These are phyloP conservation scores for Lepraria neglecta DNA, from an alignment of 495 filamentous ascomycete genomes.

Conservation along the genomic window DNA sequence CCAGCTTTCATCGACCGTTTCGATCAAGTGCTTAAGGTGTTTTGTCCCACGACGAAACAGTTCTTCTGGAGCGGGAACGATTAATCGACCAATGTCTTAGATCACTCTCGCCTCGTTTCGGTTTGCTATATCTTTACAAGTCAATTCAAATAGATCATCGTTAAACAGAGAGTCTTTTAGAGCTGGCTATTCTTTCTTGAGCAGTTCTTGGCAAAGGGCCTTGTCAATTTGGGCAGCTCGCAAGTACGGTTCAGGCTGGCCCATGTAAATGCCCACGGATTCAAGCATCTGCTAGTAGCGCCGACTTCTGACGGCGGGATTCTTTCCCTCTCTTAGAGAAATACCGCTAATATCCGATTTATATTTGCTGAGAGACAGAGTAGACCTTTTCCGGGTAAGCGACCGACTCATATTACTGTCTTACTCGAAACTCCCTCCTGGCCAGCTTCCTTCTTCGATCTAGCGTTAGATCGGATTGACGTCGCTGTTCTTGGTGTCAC, in stretches of 20 bases:
- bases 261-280: constrained; percentile 18
- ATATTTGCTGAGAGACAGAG: constrained; percentile 19
- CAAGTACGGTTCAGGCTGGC: constrained; percentile 15
- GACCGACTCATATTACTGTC: constrained; percentile 11
- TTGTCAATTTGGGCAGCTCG: too few species aligned
- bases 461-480: constrained; percentile 13
- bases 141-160: constrained; percentile 13
- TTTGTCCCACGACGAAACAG: constrained; percentile 27
- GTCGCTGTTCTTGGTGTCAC: constrained; percentile 12
- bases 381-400: constrained; percentile 18
- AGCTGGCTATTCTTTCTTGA: constrained; percentile 24
- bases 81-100: constrained; percentile 34
- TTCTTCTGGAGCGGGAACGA: constrained; percentile 35
- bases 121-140: constrained; percentile 8
- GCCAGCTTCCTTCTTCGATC: constrained; percentile 21
- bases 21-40: constrained; percentile 31
- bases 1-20: constrained; percentile 41
- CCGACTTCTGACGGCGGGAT: constrained; percentile 20
- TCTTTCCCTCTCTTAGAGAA: constrained; percentile 20
- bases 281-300: constrained; percentile 17
- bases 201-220: constrained; percentile 23
- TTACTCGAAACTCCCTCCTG: constrained; percentile 13
- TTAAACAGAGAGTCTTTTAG: constrained; percentile 14
- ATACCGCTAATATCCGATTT: constrained; percentile 17
- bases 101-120: constrained; percentile 37